Percentiles rank a stretch among this genome's conserved stretches.
These are phyloP conservation scores for Xerophyta viscosa DNA, from an alignment of 106 monocot genomes.

Conservation along the genomic window DNA sequence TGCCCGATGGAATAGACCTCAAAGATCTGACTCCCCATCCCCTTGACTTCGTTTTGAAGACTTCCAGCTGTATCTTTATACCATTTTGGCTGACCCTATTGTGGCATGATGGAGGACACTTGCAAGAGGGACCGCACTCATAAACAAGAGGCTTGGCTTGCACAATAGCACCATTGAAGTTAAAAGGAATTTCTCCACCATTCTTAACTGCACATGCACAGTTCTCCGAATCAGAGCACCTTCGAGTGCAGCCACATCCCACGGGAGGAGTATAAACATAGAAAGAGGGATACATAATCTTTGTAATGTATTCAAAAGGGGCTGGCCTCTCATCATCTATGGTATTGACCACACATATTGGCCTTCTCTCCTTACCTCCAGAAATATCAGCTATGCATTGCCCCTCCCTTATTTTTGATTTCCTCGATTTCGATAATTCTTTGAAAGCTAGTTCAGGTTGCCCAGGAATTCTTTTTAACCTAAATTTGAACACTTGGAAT, in stretches of 20 bases:
- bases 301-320: constrained; percentile 61
- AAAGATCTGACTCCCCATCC: constrained; percentile 96
- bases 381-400: constrained; percentile 70
- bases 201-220: constrained; percentile 88
- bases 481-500: constrained; percentile 52
- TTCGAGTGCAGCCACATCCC: constrained; percentile 64
- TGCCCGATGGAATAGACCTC: constrained; percentile 79
- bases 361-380: constrained; percentile 57
- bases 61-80: constrained; percentile 61
- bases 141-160: constrained; percentile 75
- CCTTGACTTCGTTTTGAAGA: constrained; percentile 70
- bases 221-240: constrained; percentile 52
- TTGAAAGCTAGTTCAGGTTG: constrained; percentile 77
- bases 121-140: constrained; percentile 85
- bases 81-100: constrained; percentile 83
- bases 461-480: constrained; percentile 58
- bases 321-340: constrained; percentile 46
- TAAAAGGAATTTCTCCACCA: constrained; percentile 87
- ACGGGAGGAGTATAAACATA: constrained; percentile 25
- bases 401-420: constrained; percentile 44
- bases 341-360: constrained; percentile 71
- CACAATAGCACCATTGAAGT: constrained; percentile 79
- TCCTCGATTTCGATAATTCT: constrained; percentile 44
- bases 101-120: constrained; percentile 68
- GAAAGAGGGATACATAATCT: constrained; percentile 52